Percentiles rank a stretch among this genome's conserved stretches.
Evolutionary conservation across 257 asterid genomes (phyloP).

Genomic region (Parsonsia alboflavescens): DNA sequence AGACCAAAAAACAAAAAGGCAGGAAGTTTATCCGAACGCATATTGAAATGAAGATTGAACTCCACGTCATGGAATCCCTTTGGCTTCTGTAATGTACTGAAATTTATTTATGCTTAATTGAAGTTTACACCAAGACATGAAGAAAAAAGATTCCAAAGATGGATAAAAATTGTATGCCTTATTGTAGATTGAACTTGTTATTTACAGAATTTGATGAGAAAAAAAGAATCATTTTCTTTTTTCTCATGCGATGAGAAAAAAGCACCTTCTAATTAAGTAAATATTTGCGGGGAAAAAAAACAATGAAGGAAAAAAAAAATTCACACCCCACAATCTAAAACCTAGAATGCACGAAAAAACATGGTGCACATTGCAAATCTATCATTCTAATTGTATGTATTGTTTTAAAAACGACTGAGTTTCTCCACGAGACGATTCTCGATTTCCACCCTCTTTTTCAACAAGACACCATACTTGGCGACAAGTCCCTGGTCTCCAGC

Average conservation of each 20-base stretch:
- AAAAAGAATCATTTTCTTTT: neutral
- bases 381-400: neutral
- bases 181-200: neutral
- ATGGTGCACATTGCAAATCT: neutral
- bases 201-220: neutral
- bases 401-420: constrained; percentile 45
- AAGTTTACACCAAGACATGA: neutral
- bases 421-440: constrained; percentile 62
- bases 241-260: neutral
- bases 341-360: neutral
- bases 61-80: neutral
- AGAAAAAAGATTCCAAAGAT: neutral
- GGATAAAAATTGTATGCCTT: neutral
- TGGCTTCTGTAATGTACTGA: neutral
- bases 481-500: constrained; percentile 50
- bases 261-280: neutral
- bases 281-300: neutral
- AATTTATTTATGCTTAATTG: neutral
- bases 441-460: constrained; percentile 76
- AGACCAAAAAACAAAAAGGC: no score
- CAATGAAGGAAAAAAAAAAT: neutral
- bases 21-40: neutral
- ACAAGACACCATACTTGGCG: constrained; percentile 50
- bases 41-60: neutral
- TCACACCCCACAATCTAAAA: neutral